Percentiles rank a stretch among this genome's conserved stretches.
Evolutionary conservation across 495 filamentous ascomycete genomes (phyloP).

Genomic region (Margaritispora aquatica): DNA sequence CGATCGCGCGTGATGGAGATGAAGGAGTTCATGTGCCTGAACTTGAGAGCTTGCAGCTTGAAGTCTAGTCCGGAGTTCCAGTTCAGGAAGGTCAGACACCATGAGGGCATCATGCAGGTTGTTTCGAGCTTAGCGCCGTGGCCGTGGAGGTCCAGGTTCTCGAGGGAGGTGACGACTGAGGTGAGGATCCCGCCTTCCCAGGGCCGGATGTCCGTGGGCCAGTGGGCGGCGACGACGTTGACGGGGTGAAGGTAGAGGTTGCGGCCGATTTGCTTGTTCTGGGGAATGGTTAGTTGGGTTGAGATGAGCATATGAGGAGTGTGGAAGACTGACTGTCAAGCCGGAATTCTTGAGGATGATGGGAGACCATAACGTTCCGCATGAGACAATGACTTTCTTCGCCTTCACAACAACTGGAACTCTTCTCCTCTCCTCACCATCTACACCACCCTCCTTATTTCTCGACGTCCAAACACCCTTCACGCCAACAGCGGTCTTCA

Average conservation of each 20-base stretch:
- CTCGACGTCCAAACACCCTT: conserved; percentile 67
- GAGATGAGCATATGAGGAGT: neutral
- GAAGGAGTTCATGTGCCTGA: conserved; percentile 57
- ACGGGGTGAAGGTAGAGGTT: conserved; percentile 81
- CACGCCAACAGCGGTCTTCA: conserved; percentile 59
- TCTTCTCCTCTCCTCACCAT: conserved; percentile 36
- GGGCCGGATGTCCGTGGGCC: conserved; percentile 57
- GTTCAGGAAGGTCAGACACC: conserved; percentile 34
- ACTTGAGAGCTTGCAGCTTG: conserved; percentile 57
- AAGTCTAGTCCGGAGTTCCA: conserved; percentile 61
- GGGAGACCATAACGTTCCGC: conserved; percentile 68
- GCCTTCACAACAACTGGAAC: conserved; percentile 68
- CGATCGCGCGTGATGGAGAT: conserved; percentile 68
- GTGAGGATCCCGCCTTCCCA: conserved; percentile 83
- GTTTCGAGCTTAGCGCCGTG: conserved; percentile 68
- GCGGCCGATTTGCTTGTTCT: conserved; percentile 75
- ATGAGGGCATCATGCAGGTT: conserved; percentile 39
- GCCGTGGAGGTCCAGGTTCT: conserved; percentile 73
- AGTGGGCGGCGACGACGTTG: conserved; percentile 51
- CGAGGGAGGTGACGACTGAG: conserved; percentile 65
- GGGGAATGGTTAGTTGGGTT: conserved; percentile 21
- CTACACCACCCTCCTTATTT: conserved; percentile 52
- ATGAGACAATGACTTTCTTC: conserved; percentile 73
- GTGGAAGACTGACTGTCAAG: conserved; percentile 35
- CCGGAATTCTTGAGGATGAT: conserved; percentile 71